Evolutionary conservation across 2,329 filamentous ascomycete genomes (phyloP), one percentile per base, ranked within the genome.

Genomic region (Claviceps fusiformis): DNA sequence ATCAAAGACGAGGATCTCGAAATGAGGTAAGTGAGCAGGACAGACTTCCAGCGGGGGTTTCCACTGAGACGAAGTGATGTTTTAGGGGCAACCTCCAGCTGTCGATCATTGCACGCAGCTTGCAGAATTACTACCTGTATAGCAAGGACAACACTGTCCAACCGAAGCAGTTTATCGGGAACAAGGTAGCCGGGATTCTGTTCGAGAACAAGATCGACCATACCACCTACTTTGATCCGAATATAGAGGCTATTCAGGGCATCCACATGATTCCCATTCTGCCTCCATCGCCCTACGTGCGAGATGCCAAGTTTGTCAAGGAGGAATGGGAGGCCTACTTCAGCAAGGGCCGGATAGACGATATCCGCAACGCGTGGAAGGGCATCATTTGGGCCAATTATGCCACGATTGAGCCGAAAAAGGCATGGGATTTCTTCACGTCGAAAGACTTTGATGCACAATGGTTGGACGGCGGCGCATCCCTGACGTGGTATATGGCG

Each of bases 181-280:
- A 97, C 75, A 90, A 87, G 70, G 81, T 78, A 43, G 75, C 77
- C 2, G 81, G 81, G 6, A 85, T 85, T 59, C 67, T 95, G 9
- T 97, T 96, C 64, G 92, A 97, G 71, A 96, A 96, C 74, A 97
- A 97, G 71, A 79, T 90, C 54, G 89, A 97, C 67, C 89, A 96
- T 69, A 86, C 87, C 3, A 96, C 92, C 1, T 96, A 89, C 71
- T 96, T 96, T 64, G 88, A 89, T 49, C 68, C 73, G 52, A 81
- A 84, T 56, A 77, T 81, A 13, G 85, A 92, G 69, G 88, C 82
- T 62, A 79, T 95, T 58, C 73, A 81, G 63, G 86, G 87, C 56
- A 91, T 92, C 62, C 87, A 93, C 71, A 92, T 93, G 87, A 76
- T 92, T 35, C 89, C 89, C 1, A 71, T 91, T 49, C 75, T 85